These are phyloP conservation scores for Setaria viridis DNA, from an alignment of 202 grass and related monocot species.

Conservation along the genomic window DNA sequence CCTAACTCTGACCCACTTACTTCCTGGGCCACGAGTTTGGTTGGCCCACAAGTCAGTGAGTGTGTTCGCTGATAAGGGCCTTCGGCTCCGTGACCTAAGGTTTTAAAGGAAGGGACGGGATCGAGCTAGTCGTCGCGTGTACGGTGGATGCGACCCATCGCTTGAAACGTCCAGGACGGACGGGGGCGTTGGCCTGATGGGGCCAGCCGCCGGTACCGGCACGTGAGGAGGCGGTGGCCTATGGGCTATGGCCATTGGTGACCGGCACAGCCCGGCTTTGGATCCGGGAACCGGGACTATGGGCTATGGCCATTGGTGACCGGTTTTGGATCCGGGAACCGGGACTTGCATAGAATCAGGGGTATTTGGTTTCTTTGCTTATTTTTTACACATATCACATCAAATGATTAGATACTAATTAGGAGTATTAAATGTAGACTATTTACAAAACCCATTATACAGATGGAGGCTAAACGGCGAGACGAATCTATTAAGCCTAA, in stretches of 20 bases:
- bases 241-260: not conserved
- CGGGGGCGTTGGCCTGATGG: not conserved
- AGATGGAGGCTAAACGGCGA: no score
- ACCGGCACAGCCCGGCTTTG: not conserved
- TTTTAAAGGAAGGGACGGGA: slow-evolving; percentile 7
- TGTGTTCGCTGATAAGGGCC: not conserved
- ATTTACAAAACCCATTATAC: no score
- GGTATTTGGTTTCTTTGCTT: no score
- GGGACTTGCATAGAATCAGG: not conserved
- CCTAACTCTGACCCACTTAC: not conserved
- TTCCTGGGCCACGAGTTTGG: not conserved
- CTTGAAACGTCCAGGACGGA: not conserved
- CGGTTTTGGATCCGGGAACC: slow-evolving; percentile 16
- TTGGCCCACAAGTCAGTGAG: not conserved
- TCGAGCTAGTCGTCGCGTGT: not conserved
- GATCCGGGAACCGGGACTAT: not conserved
- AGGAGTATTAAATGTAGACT: no score
- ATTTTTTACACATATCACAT: no score
- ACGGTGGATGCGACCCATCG: slow-evolving; percentile 4
- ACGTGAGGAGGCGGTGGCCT: slow-evolving; percentile 20
- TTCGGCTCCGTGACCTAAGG: not conserved
- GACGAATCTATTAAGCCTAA: no score
- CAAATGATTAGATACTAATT: no score
- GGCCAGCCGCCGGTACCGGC: slow-evolving; percentile 2
- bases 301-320: not conserved